Evolutionary conservation across 2,329 filamentous ascomycete genomes (phyloP), one percentile per base, ranked within the genome.

Genomic region (Teratosphaeria viscida): DNA sequence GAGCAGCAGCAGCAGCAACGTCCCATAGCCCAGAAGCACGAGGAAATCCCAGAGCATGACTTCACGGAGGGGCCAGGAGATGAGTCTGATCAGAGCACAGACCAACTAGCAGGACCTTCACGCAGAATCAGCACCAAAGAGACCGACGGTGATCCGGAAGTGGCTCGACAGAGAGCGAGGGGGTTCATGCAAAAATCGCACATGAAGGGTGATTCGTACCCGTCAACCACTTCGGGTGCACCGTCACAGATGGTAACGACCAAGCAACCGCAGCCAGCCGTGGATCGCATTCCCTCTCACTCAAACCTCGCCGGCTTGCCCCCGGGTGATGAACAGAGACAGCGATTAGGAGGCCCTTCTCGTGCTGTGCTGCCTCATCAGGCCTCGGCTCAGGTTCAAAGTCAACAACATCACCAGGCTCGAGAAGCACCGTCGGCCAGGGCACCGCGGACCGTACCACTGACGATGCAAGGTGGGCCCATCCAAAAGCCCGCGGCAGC

Each of bases 161-260:
- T 14, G 23, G 5, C 12, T 7, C 32, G 39, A 12, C 12, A 8
- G 14, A 14, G 12, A 5, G 19, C 43, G 10, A 56, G 39, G 55
- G 37, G 7, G 2, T 11, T 1, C 11, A 1, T 43, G 11, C 55
- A 26, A 6, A 7, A 43, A 11, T 43, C 39, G 55, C 32, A 52
- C 8, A 57, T 65, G 55, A 62, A 62, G 52, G 63, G 63, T 12
- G 63, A 65, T 57, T 62, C 63, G 2, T 64, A 64, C 27, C 63
- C 63, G 14, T 56, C 55, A 5, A 65, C 63, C 35, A 62, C 63
- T 39, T 52, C 55, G 37, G 63, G 61, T 19, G 14, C 32, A 11
- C 60, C 39, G 12, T 62, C 60, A 23, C 53, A 54, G 5, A 39
- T 55, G 11, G 57, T 59, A 27, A 12, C 8, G 3, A 47, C n/a